These are phyloP conservation scores for Cyberlindnera maritima DNA, from an alignment of 805 yeast genomes.

Conservation along the genomic window DNA sequence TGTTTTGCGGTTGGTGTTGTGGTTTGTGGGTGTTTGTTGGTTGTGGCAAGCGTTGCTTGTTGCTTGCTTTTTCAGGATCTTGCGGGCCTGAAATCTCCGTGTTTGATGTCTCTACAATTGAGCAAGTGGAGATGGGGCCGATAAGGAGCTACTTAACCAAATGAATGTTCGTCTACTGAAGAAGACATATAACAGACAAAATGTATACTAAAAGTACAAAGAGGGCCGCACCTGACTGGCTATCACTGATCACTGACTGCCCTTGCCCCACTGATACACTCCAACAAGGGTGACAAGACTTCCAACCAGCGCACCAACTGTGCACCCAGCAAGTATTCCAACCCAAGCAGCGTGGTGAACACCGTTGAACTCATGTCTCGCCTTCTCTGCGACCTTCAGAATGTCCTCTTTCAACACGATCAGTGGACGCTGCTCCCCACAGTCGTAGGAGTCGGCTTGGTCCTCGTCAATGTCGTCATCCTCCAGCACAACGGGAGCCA, in stretches of 20 bases:
- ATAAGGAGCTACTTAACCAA: too few species aligned
- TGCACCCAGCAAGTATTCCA: background rate
- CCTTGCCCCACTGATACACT: slow-evolving; percentile 1
- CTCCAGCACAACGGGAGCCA: background rate
- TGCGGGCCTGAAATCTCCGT: too few species aligned
- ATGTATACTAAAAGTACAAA: background rate
- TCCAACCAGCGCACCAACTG: slow-evolving; percentile 9
- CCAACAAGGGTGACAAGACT: slow-evolving; percentile 1
- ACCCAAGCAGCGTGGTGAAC: background rate
- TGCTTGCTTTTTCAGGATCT: too few species aligned
- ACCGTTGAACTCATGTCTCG: background rate
- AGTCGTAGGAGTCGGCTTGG: slow-evolving; percentile 3
- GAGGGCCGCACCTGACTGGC: background rate
- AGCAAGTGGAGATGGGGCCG: too few species aligned
- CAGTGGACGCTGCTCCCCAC: background rate
- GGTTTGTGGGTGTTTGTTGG: too few species aligned
- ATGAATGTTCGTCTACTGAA: too few species aligned
- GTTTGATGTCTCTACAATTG: too few species aligned
- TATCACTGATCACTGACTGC: background rate
- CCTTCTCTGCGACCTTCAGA: background rate
- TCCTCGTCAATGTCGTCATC: slow-evolving; percentile 11
- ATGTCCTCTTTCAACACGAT: background rate
- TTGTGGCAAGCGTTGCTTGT: too few species aligned
- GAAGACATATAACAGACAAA: background rate
- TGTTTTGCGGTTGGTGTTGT: background rate